Conservation (phyloP, 495 filamentous ascomycete species). For the Durotheca rogersii region DNA sequence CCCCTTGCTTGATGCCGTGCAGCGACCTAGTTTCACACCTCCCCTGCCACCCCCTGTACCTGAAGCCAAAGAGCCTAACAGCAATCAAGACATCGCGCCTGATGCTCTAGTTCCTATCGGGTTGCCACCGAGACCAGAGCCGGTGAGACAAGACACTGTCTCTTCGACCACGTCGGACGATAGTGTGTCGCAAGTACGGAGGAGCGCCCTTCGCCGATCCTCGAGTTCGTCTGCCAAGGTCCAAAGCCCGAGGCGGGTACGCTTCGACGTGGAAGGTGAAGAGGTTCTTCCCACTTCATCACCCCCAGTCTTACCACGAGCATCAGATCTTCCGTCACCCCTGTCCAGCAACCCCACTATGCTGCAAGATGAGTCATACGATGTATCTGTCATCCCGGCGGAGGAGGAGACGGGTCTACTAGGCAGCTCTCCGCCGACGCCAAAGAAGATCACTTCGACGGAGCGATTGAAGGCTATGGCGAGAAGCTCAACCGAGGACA, state of each 20-base stretch:
- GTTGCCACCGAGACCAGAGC: slow-evolving; percentile 21
- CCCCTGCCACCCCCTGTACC: slow-evolving; percentile 19
- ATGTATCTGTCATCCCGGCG: slow-evolving; percentile 9
- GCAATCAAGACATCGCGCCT: slow-evolving; percentile 21
- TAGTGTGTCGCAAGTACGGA: slow-evolving; percentile 41
- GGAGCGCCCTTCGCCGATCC: slow-evolving; percentile 53
- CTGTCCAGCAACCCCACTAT: slow-evolving; percentile 27
- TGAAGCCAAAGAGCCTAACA: slow-evolving; percentile 34
- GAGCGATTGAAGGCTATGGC: slow-evolving; percentile 47
- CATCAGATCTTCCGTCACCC: slow-evolving; percentile 14
- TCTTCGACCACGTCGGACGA: slow-evolving; percentile 47
- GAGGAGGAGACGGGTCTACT: slow-evolving; percentile 39
- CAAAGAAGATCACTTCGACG: slow-evolving; percentile 49
- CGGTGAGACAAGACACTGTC: slow-evolving; percentile 33
- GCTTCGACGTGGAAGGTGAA: slow-evolving; percentile 53
- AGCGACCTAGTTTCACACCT: slow-evolving; percentile 33
- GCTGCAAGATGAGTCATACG: slow-evolving; percentile 32
- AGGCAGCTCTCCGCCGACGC: slow-evolving; percentile 42
- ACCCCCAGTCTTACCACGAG: slow-evolving; percentile 35
- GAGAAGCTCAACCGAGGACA: slow-evolving; percentile 45
- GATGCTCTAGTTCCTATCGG: slow-evolving; percentile 5
- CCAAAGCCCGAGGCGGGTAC: slow-evolving; percentile 54
- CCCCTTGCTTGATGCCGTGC: slow-evolving; percentile 54
- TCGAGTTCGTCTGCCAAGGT: slow-evolving; percentile 44
- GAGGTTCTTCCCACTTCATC: slow-evolving; percentile 55